phyloP scores from a whole-genome alignment of 176 grass and related monocot genomes.

The Tillandsia fasciculata region DNA sequence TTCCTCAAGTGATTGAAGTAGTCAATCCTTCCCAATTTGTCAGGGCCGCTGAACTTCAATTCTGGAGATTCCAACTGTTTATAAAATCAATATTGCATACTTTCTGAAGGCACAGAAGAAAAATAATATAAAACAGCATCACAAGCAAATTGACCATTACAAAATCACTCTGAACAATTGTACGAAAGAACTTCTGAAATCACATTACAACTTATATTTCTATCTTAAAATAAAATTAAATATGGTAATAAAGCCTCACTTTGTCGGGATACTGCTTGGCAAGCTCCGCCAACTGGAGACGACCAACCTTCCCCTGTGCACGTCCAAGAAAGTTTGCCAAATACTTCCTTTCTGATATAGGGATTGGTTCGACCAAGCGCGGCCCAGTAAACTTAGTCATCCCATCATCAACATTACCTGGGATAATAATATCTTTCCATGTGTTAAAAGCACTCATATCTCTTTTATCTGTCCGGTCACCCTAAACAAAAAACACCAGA shows the following conservation, averaged over 20 bases:
- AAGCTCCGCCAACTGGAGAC: constrained; percentile 67
- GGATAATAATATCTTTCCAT: constrained; percentile 95
- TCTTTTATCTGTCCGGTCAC: constrained; percentile 85
- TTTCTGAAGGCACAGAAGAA: constrained; percentile 12
- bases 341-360: constrained; percentile 66
- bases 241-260: constrained; percentile 24
- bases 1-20: constrained; percentile 95
- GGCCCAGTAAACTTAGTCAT: constrained; percentile 53
- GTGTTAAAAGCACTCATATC: constrained; percentile 87
- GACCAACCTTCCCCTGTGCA: constrained; percentile 72
- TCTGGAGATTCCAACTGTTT: constrained; percentile 69
- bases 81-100: constrained; percentile 25
- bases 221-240: no score
- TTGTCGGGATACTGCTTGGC: constrained; percentile 93
- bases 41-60: constrained; percentile 64
- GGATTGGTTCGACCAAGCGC: constrained; percentile 49
- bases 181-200: no score
- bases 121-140: constrained; percentile 4
- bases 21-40: constrained; percentile 73
- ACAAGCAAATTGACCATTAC: neutral
- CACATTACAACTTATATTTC: no score
- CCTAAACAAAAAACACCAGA: constrained; percentile 29
- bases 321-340: constrained; percentile 89
- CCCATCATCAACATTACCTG: constrained; percentile 89
- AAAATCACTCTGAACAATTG: neutral